Evolutionary conservation across 1,284 basidiomycete species (phyloP).

Genomic region (Trichosporon sp.): DNA sequence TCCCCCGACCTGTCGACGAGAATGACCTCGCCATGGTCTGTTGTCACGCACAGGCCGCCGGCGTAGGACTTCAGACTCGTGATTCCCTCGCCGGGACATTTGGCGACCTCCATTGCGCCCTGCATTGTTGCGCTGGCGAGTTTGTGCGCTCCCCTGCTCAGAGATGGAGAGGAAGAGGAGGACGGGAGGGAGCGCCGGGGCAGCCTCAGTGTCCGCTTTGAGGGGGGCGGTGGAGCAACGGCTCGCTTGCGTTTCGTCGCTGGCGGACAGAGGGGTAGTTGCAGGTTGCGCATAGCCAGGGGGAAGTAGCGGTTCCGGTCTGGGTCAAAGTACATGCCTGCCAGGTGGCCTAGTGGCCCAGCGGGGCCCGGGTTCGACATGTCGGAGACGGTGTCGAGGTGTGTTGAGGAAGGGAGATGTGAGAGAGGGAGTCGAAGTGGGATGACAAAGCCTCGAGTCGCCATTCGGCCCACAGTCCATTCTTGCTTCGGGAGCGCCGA

Average conservation of each 20-base stretch:
- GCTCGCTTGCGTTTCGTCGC: neutral
- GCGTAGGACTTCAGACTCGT: slow-evolving; percentile 35
- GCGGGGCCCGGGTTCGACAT: slow-evolving; percentile 12
- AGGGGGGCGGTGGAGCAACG: neutral
- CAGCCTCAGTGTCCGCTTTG: neutral
- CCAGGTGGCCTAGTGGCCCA: slow-evolving; percentile 45
- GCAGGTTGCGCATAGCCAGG: neutral
- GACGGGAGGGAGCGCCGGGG: too few relatives aligned
- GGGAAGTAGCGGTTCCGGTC: slow-evolving; percentile 50
- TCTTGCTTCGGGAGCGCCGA: neutral
- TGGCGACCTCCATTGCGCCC: slow-evolving; percentile 27
- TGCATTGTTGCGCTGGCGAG: slow-evolving; percentile 5
- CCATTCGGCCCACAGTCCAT: slow-evolving; percentile 6
- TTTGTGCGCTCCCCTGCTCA: neutral
- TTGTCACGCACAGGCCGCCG: slow-evolving; percentile 33
- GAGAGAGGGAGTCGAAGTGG: too few relatives aligned
- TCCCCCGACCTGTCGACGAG: slow-evolving; percentile 30
- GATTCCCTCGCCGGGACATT: slow-evolving; percentile 42
- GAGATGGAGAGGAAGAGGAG: too few relatives aligned
- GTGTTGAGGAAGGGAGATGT: too few relatives aligned
- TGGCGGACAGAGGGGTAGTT: neutral
- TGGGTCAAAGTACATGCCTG: slow-evolving; percentile 50
- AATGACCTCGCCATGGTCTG: slow-evolving; percentile 48
- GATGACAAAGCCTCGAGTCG: neutral
- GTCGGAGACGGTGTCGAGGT: neutral